Evolutionary conservation across 208 protist species (phyloP).

Genomic region (Wallacemonas sp.): DNA sequence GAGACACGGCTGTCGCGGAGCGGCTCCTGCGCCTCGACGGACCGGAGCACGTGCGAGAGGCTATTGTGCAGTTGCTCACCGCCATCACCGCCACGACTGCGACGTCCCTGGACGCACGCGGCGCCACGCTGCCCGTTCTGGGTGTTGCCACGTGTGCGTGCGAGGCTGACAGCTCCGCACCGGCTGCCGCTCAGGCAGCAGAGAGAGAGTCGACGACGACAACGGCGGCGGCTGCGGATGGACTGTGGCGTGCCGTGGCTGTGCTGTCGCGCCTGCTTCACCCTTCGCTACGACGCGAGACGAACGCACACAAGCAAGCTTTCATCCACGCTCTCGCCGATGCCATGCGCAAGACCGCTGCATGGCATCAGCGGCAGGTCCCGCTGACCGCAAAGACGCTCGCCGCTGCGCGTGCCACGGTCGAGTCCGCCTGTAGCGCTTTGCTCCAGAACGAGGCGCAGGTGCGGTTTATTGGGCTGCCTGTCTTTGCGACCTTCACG

Average conservation of each 20-base stretch:
- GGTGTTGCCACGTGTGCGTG: neutral
- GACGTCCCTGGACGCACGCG: neutral
- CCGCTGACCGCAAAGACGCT: constrained; percentile 17
- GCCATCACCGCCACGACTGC: constrained; percentile 2
- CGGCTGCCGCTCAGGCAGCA: no score
- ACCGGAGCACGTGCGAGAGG: constrained; percentile 16
- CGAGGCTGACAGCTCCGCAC: no score
- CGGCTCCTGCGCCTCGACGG: constrained; percentile 44
- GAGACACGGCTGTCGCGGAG: constrained; percentile 43
- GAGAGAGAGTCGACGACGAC: neutral
- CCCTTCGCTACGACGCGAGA: constrained; percentile 25
- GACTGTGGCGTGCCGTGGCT: constrained; percentile 53
- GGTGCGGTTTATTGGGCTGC: constrained; percentile 53
- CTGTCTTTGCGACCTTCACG: constrained; percentile 37
- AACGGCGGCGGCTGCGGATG: constrained; percentile 7
- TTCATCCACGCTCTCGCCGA: constrained; percentile 29
- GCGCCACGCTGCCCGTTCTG: neutral
- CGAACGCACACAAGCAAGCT: constrained; percentile 37
- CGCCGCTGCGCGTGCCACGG: constrained; percentile 33
- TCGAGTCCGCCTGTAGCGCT: constrained; percentile 53
- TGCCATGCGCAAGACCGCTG: constrained; percentile 25
- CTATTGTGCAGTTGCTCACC: constrained; percentile 27
- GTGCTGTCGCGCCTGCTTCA: constrained; percentile 38
- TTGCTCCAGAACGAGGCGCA: constrained; percentile 64
- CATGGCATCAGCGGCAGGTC: neutral